Percentiles rank a stretch among this genome's conserved stretches.
These are phyloP conservation scores for Mycena chlorophos DNA, from an alignment of 768 basidiomycete species.

Conservation along the genomic window DNA sequence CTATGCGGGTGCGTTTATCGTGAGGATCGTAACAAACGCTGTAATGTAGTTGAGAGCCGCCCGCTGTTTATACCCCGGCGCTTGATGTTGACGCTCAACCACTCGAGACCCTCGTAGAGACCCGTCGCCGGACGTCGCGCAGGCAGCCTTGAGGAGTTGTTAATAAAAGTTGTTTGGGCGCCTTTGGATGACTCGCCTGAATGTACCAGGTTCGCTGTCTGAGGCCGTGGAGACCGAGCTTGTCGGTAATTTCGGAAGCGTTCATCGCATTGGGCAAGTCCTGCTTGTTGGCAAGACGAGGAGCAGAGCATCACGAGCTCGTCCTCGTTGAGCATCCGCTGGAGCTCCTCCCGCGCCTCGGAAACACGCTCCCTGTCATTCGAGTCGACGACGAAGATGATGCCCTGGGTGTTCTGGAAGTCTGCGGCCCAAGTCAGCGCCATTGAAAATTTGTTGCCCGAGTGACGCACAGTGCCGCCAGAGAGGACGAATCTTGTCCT, in stretches of 20 bases:
- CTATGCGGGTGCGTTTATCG: conserved; percentile 55
- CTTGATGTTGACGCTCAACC: conserved; percentile 91
- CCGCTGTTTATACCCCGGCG: conserved; percentile 64
- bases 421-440: conserved; percentile 49
- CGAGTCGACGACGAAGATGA: conserved; percentile 99
- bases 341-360: conserved; percentile 98
- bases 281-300: conserved; percentile 99
- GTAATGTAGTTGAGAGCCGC: conserved; percentile 46
- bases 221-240: conserved; percentile 96
- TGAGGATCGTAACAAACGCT: conserved; percentile 61
- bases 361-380: conserved; percentile 99
- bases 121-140: conserved; percentile 98
- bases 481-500: conserved; percentile 99
- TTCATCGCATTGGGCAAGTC: conserved; percentile 99
- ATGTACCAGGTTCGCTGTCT: conserved; percentile 99
- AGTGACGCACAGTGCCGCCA: conserved; percentile 96
- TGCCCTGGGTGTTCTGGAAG: conserved; percentile 99
- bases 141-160: conserved; percentile 73
- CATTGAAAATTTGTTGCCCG: conserved; percentile 21
- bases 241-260: conserved; percentile 98
- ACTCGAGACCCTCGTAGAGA: conserved; percentile 97
- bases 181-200: conserved; percentile 56
- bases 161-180: conserved; percentile 13
- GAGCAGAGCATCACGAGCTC: conserved; percentile 98
- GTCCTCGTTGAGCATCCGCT: conserved; percentile 99